These are phyloP conservation scores for Suillus subluteus DNA, from an alignment of 768 basidiomycete species.

Conservation along the genomic window DNA sequence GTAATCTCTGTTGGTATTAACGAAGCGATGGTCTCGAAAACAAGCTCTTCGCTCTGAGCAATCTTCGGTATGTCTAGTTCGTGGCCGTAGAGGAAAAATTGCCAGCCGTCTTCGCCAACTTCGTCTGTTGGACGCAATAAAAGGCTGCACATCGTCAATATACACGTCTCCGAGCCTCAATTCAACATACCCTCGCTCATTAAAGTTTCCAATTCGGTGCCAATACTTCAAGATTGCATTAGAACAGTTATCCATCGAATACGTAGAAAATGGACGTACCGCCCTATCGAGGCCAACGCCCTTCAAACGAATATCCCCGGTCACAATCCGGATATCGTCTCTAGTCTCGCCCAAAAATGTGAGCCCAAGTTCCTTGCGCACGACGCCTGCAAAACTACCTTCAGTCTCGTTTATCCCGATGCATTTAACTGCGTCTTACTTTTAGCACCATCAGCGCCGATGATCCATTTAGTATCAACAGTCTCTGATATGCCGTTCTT, in stretches of 20 bases:
- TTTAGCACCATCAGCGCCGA: too few species aligned
- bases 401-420: background rate
- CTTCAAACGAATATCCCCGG: slow-evolving; percentile 40
- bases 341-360: slow-evolving; percentile 32
- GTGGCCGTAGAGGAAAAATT: slow-evolving; percentile 32
- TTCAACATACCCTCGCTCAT: background rate
- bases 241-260: background rate
- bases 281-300: slow-evolving; percentile 39
- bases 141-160: slow-evolving; percentile 23
- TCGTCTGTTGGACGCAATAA: slow-evolving; percentile 38
- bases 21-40: slow-evolving; percentile 21
- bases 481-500: too few species aligned
- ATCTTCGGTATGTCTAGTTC: slow-evolving; percentile 26
- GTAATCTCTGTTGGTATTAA: slow-evolving; percentile 28
- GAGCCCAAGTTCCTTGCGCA: slow-evolving; percentile 12
- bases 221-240: slow-evolving; percentile 35
- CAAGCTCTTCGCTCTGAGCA: slow-evolving; percentile 21
- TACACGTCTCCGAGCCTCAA: background rate
- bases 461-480: too few species aligned
- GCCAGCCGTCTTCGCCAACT: slow-evolving; percentile 31
- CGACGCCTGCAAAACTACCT: background rate
- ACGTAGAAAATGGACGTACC: slow-evolving; percentile 27
- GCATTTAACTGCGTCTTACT: too few species aligned
- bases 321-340: slow-evolving; percentile 29
- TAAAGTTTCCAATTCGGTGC: slow-evolving; percentile 50